These are phyloP conservation scores for Apiospora hydei DNA, from an alignment of 2,329 filamentous ascomycete genomes.

Conservation along the genomic window DNA sequence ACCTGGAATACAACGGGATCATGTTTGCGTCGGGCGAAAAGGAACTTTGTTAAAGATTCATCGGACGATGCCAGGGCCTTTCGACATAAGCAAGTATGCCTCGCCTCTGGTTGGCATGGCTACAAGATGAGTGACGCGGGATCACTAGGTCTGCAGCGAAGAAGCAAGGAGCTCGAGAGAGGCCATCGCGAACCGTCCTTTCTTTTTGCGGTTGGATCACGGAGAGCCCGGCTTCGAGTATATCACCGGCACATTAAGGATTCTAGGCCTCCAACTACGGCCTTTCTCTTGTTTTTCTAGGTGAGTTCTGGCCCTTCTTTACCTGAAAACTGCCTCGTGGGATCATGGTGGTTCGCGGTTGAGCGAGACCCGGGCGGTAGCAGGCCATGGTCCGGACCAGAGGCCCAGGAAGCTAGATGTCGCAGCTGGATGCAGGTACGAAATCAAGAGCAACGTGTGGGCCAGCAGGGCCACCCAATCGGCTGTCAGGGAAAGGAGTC, in stretches of 20 bases:
- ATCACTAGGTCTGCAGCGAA: not conserved
- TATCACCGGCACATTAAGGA: not conserved
- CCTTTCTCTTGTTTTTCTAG: not conserved
- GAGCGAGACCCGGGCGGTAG: not conserved
- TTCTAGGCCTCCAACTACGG: not conserved
- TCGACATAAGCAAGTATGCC: not conserved
- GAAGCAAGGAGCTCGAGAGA: not conserved
- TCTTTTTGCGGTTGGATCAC: not conserved
- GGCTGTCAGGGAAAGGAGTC: not conserved
- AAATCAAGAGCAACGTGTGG: not conserved
- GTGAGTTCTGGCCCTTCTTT: not conserved
- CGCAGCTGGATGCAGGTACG: constrained; percentile 4
- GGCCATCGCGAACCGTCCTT: not conserved
- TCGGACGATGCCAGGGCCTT: too few species aligned
- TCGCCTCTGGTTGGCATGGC: not conserved
- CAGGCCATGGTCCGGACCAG: not conserved
- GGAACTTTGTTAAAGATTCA: too few species aligned
- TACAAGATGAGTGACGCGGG: not conserved
- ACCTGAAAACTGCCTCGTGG: not conserved
- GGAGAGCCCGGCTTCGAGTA: not conserved
- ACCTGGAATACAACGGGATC: not conserved
- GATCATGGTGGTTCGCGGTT: not conserved
- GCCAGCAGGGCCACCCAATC: not conserved
- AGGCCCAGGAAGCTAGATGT: not conserved
- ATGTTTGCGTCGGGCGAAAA: not conserved